Conservation (phyloP, 768 basidiomycete genomes). For the Tulasnella sp. region DNA sequence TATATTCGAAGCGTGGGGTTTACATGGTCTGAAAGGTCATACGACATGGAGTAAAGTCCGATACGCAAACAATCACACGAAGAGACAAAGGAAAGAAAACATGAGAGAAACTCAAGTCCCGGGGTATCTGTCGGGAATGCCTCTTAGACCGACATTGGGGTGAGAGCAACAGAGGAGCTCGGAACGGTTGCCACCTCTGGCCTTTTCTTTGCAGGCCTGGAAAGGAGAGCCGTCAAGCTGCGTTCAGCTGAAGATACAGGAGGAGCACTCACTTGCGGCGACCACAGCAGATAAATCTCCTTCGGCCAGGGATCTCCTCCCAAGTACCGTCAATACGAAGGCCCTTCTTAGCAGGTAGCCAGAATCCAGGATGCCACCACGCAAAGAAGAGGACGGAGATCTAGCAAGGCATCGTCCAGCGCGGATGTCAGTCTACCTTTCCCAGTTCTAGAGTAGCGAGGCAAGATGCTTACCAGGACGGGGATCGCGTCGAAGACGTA, state of each 20-base stretch:
- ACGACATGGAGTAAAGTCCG: neutral
- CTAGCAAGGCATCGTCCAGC: no score
- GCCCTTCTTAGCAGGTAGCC: conserved; percentile 35
- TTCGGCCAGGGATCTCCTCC: neutral
- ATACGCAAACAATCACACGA: neutral
- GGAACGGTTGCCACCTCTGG: neutral
- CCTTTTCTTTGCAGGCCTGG: neutral
- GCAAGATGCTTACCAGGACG: no score
- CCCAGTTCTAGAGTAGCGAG: no score
- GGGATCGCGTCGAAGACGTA: conserved; percentile 36
- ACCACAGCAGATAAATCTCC: neutral
- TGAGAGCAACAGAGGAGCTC: neutral
- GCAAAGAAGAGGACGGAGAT: conserved; percentile 21
- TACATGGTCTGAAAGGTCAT: neutral
- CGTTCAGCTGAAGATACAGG: neutral
- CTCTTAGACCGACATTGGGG: neutral
- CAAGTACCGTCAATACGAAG: conserved; percentile 34
- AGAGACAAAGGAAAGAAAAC: neutral
- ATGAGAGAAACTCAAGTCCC: neutral
- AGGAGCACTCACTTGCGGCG: neutral
- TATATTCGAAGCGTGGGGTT: no score
- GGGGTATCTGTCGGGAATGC: neutral
- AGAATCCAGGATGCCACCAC: conserved; percentile 32
- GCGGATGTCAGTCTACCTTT: no score
- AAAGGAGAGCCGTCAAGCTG: neutral